Evolutionary conservation across 805 yeast species (phyloP), one percentile per base, ranked within the genome.

Genomic region (Saccharomycopsis synnaedendra): DNA sequence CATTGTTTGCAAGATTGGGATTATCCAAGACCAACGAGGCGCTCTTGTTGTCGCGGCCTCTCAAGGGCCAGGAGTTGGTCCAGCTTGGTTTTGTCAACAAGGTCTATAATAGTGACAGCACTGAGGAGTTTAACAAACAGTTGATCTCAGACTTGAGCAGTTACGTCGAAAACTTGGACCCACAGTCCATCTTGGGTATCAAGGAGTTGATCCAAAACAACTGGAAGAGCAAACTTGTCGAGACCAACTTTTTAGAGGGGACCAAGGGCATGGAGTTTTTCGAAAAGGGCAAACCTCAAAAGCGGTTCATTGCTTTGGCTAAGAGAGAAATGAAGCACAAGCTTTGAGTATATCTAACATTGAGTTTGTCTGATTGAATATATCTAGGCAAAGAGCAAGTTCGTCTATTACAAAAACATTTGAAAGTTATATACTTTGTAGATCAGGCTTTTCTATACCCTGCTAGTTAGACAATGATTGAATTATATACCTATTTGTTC

Each of bases 1-100:
- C 90, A 3, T 69, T 87, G 46, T 78, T 84, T 29, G 61, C 69
- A 55, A 73, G 94, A 57, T 66, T 87, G 49, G 95, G 95, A 1
- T 68, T 78, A 66, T 77, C 85, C 52, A 73, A 70, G 53, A 79
- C 93, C 10, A 71, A 80, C 45, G 89, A 86, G 64, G 85, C 86
- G 2, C 66, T 87, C 40, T 66, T 86, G 54, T 72, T 84, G 44
- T 77, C 85, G 3, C 75, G 74, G 60, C 86, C 85, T 10, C 72
- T 87, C 37, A 56, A 61, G 3, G 83, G 84, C 39, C 59, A 68
- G n/a, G 81, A 76, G 30, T 68, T 87, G 61, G 58, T 60, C 42
- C 61, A 68, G 28, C 65, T 72, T 39, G 90, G 89, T 0, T 73
- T 85, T 45, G 62, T 85, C 54, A 80, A 82, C 60, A 71, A 76